These are phyloP conservation scores for Funneliformis caledonium DNA, from an alignment of 371 early-diverging fungal species.

Conservation along the genomic window DNA sequence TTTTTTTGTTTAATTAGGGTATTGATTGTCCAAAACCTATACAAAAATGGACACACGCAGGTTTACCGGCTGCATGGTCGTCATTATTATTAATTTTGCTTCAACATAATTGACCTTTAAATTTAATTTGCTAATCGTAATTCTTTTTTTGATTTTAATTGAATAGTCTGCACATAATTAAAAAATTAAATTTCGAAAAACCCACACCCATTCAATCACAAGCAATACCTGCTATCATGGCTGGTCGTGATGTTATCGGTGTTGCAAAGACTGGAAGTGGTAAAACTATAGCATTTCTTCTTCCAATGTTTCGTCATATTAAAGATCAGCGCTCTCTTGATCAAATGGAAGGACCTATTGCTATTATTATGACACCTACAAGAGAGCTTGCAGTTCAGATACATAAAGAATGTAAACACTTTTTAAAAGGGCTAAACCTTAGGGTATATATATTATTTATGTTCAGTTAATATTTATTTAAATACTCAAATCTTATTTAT, in stretches of 20 bases:
- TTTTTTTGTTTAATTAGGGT: slow-evolving; percentile 48
- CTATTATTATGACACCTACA: slow-evolving; percentile 98
- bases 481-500: neutral
- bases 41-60: slow-evolving; percentile 95
- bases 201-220: slow-evolving; percentile 98
- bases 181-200: slow-evolving; percentile 79
- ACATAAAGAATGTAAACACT: slow-evolving; percentile 88
- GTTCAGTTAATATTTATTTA: neutral
- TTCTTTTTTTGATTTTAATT: neutral
- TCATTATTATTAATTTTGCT: neutral
- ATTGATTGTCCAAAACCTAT: slow-evolving; percentile 92
- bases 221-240: slow-evolving; percentile 97
- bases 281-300: slow-evolving; percentile 95
- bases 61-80: slow-evolving; percentile 72
- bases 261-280: slow-evolving; percentile 99
- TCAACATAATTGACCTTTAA: neutral
- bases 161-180: slow-evolving; percentile 72
- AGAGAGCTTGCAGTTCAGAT: slow-evolving; percentile 99
- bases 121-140: neutral
- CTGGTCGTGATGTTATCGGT: slow-evolving; percentile 97
- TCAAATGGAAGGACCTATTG: slow-evolving; percentile 91
- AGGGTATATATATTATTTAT: slow-evolving; percentile 40
- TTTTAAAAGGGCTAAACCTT: slow-evolving; percentile 80
- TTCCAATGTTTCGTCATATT: slow-evolving; percentile 97
- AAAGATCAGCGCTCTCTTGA: slow-evolving; percentile 91